Evolutionary conservation across 75 land plant genomes (phyloP), one percentile per base, ranked within the genome.

Genomic region (Picea glauca): DNA sequence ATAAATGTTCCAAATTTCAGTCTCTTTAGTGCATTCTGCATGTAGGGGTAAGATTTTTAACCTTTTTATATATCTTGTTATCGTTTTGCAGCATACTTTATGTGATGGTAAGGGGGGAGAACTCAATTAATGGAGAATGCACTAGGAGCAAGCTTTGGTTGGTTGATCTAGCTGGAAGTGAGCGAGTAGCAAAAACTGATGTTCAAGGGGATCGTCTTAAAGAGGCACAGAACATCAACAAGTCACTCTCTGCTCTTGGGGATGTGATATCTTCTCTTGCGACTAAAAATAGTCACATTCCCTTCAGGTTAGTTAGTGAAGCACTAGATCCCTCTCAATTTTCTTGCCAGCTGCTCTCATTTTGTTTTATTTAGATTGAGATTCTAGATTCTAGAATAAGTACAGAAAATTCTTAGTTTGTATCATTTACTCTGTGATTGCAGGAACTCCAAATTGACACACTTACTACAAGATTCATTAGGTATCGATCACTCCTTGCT

Each of bases 371-470:
- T 70, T 43, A n/a, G 50, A 70, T 65, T 13, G 12, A 65, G 20
- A 63, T 65, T 31, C n/a, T n/a, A n/a, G n/a, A n/a, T n/a, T n/a
- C 38, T 12, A 68, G 20, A 20, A 8, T 18, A 70, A 70, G 13
- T 18, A 12, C 26, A 70, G 23, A 70, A 5, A 5, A 35, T 72
- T 35, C 56, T 77, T 6, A 60, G 31, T 13, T 38, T 62, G 77
- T 38, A 65, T 62, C 3, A 40, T 70, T 65, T 77, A n/a, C 18
- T 64, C 21, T 65, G 38, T 54, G 58, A 66, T 1, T 83, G 83
- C 78, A 98, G 99, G 89, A 98, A 98, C 79, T 98, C 99, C 21
- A 98, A 98, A 80, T 88, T 98, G 17, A 98, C 99, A 3, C 99
- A 98, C 80, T 85, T 98, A 81, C 89, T 98, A 68, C 99, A 98